phyloP scores from a whole-genome alignment of 1,139 yeast species.

The Sugiyamaella castrensis region DNA sequence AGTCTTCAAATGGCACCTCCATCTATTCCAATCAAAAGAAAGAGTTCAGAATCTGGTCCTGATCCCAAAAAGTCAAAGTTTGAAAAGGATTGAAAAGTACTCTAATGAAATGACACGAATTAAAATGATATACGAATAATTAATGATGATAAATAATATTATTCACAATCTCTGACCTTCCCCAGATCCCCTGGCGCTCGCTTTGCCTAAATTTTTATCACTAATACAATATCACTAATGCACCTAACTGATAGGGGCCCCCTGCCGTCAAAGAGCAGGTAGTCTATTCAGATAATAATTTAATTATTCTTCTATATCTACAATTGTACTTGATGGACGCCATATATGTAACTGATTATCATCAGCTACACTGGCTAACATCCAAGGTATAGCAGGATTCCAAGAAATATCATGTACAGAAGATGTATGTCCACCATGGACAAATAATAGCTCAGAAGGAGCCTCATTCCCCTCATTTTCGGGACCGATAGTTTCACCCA shows the following conservation, averaged over 20 bases:
- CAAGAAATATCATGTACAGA: slow-evolving; percentile 86
- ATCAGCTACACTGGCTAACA: slow-evolving; percentile 79
- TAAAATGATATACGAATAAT: background rate
- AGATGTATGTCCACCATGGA: slow-evolving; percentile 86
- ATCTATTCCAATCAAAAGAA: slow-evolving; percentile 17
- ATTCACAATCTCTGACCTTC: background rate
- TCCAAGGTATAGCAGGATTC: slow-evolving; percentile 76
- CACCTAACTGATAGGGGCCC: background rate
- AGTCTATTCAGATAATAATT: background rate
- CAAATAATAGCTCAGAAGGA: slow-evolving; percentile 51
- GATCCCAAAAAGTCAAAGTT: slow-evolving; percentile 21
- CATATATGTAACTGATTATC: slow-evolving; percentile 88
- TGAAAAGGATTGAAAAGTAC: background rate
- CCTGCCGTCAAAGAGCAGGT: background rate
- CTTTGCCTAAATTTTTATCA: background rate
- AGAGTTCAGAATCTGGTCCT: slow-evolving; percentile 13
- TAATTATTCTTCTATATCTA: slow-evolving; percentile 25
- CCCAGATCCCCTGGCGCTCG: background rate
- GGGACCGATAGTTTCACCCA: slow-evolving; percentile 35
- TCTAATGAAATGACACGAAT: background rate
- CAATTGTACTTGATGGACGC: slow-evolving; percentile 50
- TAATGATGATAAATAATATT: background rate
- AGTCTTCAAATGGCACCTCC: slow-evolving; percentile 19
- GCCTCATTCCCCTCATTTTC: slow-evolving; percentile 31
- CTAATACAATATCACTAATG: background rate